Evolutionary conservation across 2,329 filamentous ascomycete species (phyloP), one percentile per base, ranked within the genome.

Genomic region (Colletotrichum falcatum): DNA sequence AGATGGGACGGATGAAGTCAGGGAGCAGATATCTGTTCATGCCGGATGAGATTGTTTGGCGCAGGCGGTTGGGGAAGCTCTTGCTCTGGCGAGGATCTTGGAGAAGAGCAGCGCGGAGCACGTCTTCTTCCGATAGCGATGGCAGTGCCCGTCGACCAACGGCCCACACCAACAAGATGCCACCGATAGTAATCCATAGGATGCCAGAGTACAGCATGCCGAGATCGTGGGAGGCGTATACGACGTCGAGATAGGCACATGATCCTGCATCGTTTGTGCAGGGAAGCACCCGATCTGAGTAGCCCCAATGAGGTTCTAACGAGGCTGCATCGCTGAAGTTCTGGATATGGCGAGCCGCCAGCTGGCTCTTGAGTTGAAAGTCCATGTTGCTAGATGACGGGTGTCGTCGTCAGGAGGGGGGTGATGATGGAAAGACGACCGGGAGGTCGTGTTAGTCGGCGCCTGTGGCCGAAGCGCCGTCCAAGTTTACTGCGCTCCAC

Each of bases 1-100:
- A 94, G 62, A 93, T 74, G 26, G 79, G 74, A 23, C 85, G 81
- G 3, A 86, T 79, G 3, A 85, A 84, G 74, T 93, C 90, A 0
- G 89, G 88, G 1, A 94, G 85, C 3, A 94, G 82, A 74, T 87
- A 85, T 37, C 81, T 83, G 14, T 72, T 73, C 28, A 65, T 23
- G n/a, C 55, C 42, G 9, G 62, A 54, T 11, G 68, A 73, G 23
- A 84, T 66, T 3, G 87, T 79, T 46, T 77, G 77, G 14, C 77
- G 76, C 11, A 84, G 59, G 42, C 80, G 77, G 49, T 72, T 75
- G 26, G 73, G 39, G 59, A 53, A 26, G 67, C 60, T 59, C 66
- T 65, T 58, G 56, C 61, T 60, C 18, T 49, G 46, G 8, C 56
- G 56, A 16, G 55, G 58, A 37, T 70, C 67, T 26, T 70, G 56